These are phyloP conservation scores for Rubia balearica DNA, from an alignment of 305 asterid genomes.

Conservation along the genomic window DNA sequence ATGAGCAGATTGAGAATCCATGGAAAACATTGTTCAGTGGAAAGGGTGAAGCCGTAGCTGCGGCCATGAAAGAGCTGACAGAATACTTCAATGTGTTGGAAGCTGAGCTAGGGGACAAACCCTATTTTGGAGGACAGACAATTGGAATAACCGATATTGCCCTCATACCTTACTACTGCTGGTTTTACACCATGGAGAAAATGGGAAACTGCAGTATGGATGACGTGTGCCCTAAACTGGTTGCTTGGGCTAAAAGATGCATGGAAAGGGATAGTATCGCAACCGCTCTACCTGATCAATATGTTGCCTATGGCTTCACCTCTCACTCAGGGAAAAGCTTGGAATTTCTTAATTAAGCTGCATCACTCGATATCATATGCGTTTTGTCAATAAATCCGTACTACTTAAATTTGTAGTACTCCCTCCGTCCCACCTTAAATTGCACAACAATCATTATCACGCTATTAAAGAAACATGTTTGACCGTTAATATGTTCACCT, in stretches of 20 bases:
- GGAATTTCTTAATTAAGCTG: neutral
- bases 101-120: slow-evolving; percentile 22
- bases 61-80: slow-evolving; percentile 19
- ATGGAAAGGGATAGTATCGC: slow-evolving; percentile 18
- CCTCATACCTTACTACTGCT: slow-evolving; percentile 18
- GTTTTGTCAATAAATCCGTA: too few species aligned
- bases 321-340: neutral
- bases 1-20: slow-evolving; percentile 3
- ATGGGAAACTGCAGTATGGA: slow-evolving; percentile 14
- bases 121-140: slow-evolving; percentile 24
- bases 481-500: too few species aligned
- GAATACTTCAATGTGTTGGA: slow-evolving; percentile 21
- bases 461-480: too few species aligned
- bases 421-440: too few species aligned
- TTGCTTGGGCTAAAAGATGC: slow-evolving; percentile 25
- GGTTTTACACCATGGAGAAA: slow-evolving; percentile 22
- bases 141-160: slow-evolving; percentile 23
- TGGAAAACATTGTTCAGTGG: neutral
- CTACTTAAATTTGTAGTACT: too few species aligned
- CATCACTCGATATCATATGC: neutral
- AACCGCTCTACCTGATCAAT: slow-evolving; percentile 14
- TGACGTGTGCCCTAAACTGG: slow-evolving; percentile 22
- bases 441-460: too few species aligned
- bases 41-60: slow-evolving; percentile 11
- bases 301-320: slow-evolving; percentile 12